Conservation (phyloP, 2,329 filamentous ascomycete species). For the Aspergillus fijiensis region DNA sequence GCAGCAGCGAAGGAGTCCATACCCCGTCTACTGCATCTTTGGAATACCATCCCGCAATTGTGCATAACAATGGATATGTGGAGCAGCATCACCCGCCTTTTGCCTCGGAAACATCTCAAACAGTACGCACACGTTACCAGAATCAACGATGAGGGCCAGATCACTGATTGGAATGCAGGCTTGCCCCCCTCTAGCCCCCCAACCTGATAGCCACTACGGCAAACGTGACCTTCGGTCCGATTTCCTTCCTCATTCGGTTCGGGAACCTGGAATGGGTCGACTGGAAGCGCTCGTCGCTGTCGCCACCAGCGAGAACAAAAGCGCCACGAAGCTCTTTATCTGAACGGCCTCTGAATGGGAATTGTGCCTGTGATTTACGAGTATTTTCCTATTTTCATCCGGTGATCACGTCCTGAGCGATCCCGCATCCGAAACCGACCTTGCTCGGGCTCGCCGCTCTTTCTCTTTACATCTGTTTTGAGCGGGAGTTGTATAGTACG, state of each 20-base stretch:
- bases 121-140: conserved; percentile 39
- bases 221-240: conserved; percentile 30
- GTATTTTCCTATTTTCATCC: neutral
- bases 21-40: conserved; percentile 49
- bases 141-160: conserved; percentile 26
- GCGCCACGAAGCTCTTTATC: conserved; percentile 33
- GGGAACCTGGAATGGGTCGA: conserved; percentile 45
- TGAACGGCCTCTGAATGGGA: conserved; percentile 12
- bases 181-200: conserved; percentile 33
- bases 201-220: conserved; percentile 29
- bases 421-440: neutral
- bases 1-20: conserved; percentile 50
- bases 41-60: conserved; percentile 51
- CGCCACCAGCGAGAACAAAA: conserved; percentile 49
- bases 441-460: conserved; percentile 4
- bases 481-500: conserved; percentile 19
- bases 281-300: conserved; percentile 53
- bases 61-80: conserved; percentile 49
- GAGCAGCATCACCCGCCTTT: conserved; percentile 42
- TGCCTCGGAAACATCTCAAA: conserved; percentile 37
- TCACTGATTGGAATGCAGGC: conserved; percentile 36
- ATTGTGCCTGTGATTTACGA: neutral
- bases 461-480: conserved; percentile 13
- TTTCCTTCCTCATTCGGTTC: conserved; percentile 29
- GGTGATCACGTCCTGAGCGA: neutral